These are phyloP conservation scores for Anacardium occidentale DNA, from an alignment of 345 rosid species.

Conservation along the genomic window DNA sequence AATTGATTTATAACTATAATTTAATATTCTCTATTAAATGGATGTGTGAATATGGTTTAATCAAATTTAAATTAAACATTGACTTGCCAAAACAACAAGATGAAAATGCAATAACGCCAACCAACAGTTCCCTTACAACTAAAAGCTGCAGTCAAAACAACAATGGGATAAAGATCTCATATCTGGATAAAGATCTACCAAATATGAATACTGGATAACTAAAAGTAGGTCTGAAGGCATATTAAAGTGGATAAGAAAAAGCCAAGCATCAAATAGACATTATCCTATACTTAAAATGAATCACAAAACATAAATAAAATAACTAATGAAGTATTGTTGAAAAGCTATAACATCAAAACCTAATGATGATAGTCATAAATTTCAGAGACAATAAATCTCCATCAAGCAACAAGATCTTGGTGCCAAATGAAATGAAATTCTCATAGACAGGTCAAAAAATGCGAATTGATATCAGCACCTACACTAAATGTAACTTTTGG, in stretches of 20 bases:
- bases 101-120: conserved; percentile 26
- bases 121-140: conserved; percentile 35
- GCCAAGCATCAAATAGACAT: not conserved
- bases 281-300: not conserved
- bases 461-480: not conserved
- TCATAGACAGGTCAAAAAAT: not conserved
- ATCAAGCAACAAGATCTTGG: too few relatives aligned
- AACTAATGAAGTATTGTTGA: not conserved
- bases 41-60: too few relatives aligned
- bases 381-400: too few relatives aligned
- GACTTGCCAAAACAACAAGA: conserved; percentile 49
- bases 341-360: not conserved
- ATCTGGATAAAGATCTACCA: not conserved
- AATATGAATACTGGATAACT: not conserved
- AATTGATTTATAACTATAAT: too few relatives aligned
- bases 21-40: too few relatives aligned
- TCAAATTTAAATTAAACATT: too few relatives aligned
- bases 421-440: not conserved
- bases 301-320: not conserved
- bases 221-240: conserved; percentile 2
- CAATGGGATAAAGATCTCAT: conserved; percentile 1
- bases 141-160: conserved; percentile 18
- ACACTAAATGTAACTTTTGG: not conserved
- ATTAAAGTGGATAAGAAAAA: not conserved
- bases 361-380: not conserved